Evolutionary conservation across 164 flowering plant species (phyloP), one percentile per base, ranked within the genome.

Genomic region (Nymphaea colorata): DNA sequence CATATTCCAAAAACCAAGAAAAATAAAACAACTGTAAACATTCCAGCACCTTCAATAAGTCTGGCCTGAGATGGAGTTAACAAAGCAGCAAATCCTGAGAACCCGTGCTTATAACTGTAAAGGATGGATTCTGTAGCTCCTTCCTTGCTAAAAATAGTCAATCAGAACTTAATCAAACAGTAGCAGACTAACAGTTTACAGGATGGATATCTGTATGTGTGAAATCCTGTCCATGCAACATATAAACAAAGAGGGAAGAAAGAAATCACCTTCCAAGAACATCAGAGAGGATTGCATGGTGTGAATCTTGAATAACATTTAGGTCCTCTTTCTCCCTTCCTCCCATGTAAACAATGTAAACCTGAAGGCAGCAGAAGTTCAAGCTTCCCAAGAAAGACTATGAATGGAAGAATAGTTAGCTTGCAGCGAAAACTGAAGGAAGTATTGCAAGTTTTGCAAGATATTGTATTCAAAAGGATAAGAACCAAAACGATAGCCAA

Each of bases 61-160:
- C 73, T 44, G 2, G 86, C 86, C 70, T 82, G 83, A 61, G 83
- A 76, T 14, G 73, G 65, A 10, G 75, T 76, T 59, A 85, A 47
- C 41, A 72, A 71, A 12, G 82, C 88, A 44, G 86, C 80, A 73
- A 85, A 83, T 60, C 88, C 88, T 1, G 83, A 83, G 67, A 84
- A 83, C 5, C 85, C 86, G 68, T 85, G 68, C 18, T 61, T 68
- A 25, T 68, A 68, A 62, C 70, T 68, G 41, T 68, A 68, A 36
- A 68, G 64, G 7, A 68, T 68, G 10, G 64, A 59, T 18, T 16
- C 64, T 47, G 17, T 42, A 15, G 42, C 42, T 41, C 17, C 42
- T 61, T 17, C 15, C 55, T 12, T 16, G 80, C 75, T 79, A 76
- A 80, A 79, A 81, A 77, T 76, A 73, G 71, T 81, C 59, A 67